Evolutionary conservation across 1,139 yeast genomes (phyloP).

Genomic region (Magnusiomyces fungicola): DNA sequence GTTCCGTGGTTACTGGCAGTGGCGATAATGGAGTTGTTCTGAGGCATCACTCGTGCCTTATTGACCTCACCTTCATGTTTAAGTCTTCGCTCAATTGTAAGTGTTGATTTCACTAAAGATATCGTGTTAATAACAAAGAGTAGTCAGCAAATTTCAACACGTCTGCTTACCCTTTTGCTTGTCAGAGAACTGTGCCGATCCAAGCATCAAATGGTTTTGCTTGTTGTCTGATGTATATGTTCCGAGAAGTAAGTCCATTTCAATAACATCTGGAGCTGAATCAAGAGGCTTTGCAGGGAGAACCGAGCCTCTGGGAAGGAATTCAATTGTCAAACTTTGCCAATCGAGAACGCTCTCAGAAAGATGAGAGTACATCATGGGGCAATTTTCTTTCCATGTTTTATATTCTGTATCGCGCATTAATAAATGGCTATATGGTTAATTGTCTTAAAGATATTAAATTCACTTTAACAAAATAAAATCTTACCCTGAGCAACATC

Average conservation of each 20-base stretch:
- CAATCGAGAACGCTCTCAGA: conserved; percentile 59
- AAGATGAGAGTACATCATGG: conserved; percentile 72
- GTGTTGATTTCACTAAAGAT: conserved; percentile 15
- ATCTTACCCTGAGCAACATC: conserved; percentile 3
- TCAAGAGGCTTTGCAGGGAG: conserved; percentile 2
- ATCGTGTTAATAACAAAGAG: too few relatives aligned
- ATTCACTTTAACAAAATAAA: background rate
- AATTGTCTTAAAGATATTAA: background rate
- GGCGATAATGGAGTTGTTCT: conserved; percentile 60
- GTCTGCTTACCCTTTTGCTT: conserved; percentile 14
- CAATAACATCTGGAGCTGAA: conserved; percentile 6
- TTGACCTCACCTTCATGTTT: conserved; percentile 58
- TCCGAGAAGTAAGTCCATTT: conserved; percentile 54
- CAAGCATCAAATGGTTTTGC: conserved; percentile 57
- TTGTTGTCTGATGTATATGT: conserved; percentile 85
- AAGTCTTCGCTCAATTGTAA: conserved; percentile 52
- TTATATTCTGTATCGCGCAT: conserved; percentile 54
- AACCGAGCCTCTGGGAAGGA: conserved; percentile 26
- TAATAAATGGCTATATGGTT: too few relatives aligned
- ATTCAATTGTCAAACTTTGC: conserved; percentile 44
- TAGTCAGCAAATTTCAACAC: too few relatives aligned
- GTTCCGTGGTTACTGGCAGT: conserved; percentile 75
- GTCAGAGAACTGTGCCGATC: conserved; percentile 13
- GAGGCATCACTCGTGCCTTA: conserved; percentile 83
- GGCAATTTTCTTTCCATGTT: conserved; percentile 95